Percentiles rank a stretch among this genome's conserved stretches.
Evolutionary conservation across 2,329 filamentous ascomycete species (phyloP).

Genomic region (Magnaporthiopsis poae): DNA sequence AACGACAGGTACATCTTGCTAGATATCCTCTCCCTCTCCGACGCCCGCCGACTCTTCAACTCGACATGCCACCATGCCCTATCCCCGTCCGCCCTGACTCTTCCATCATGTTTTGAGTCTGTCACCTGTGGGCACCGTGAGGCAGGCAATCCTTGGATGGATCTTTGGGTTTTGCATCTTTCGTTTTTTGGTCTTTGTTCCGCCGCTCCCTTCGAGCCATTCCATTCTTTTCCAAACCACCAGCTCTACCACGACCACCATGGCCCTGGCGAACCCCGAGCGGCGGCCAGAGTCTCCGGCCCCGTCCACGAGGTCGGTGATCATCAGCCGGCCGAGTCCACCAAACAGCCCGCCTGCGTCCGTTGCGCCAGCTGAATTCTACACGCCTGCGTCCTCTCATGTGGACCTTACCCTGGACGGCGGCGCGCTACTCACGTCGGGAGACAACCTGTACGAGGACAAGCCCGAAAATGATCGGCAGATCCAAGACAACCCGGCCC

Average conservation of each 20-base stretch:
- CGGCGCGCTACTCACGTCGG: background rate
- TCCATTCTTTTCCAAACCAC: background rate
- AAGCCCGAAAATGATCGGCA: constrained; percentile 1
- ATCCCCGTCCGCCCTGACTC: background rate
- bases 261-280: background rate
- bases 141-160: background rate
- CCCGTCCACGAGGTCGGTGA: background rate
- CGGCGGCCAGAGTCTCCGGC: background rate
- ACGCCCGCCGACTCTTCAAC: background rate
- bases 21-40: background rate
- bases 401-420: background rate
- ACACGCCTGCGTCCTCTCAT: background rate
- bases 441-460: background rate
- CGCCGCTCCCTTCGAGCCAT: background rate
- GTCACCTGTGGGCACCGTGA: background rate
- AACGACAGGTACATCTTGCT: background rate
- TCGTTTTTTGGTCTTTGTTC: background rate
- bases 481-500: background rate
- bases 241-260: background rate
- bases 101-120: background rate
- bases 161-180: background rate
- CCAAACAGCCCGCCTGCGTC: background rate
- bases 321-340: background rate
- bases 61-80: background rate
- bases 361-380: background rate